A percentile compares a stretch with the other conserved stretches of the same genome.
These are phyloP conservation scores for Flaveria sonorensis DNA, from an alignment of 129 eudicot genomes.

Conservation along the genomic window DNA sequence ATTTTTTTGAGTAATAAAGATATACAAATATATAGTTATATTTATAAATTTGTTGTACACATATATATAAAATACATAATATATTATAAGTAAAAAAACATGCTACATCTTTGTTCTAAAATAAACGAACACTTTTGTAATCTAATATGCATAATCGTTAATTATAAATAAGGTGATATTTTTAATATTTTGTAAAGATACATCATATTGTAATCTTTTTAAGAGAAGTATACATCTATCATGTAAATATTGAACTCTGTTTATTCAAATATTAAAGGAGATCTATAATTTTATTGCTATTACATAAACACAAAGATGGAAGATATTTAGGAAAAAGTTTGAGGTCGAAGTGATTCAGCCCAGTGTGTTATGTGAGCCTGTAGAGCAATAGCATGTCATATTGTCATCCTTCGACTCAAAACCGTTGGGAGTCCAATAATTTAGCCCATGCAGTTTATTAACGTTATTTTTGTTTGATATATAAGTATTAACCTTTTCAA, in stretches of 20 bases:
- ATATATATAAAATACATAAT: too few species aligned
- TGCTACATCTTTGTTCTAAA: too few species aligned
- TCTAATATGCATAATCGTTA: not conserved
- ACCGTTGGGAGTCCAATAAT: not conserved
- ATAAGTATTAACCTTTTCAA: not conserved
- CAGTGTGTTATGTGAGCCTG: conserved; percentile 6
- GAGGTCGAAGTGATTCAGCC: conserved; percentile 8
- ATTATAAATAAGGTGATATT: not conserved
- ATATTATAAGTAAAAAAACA: too few species aligned
- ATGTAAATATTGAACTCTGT: not conserved
- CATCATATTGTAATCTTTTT: too few species aligned
- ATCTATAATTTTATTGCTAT: too few species aligned
- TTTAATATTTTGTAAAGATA: too few species aligned
- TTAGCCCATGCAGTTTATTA: not conserved
- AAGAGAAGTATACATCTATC: not conserved
- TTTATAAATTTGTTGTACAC: too few species aligned
- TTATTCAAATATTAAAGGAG: too few species aligned
- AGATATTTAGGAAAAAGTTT: not conserved
- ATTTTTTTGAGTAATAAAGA: too few species aligned
- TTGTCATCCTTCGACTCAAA: not conserved
- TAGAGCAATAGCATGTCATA: not conserved
- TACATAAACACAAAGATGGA: too few species aligned
- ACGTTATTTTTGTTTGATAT: not conserved
- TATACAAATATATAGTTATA: too few species aligned
- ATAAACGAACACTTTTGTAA: not conserved